Evolutionary conservation across 129 eudicot genomes (phyloP).

Genomic region (Calendula officinalis): DNA sequence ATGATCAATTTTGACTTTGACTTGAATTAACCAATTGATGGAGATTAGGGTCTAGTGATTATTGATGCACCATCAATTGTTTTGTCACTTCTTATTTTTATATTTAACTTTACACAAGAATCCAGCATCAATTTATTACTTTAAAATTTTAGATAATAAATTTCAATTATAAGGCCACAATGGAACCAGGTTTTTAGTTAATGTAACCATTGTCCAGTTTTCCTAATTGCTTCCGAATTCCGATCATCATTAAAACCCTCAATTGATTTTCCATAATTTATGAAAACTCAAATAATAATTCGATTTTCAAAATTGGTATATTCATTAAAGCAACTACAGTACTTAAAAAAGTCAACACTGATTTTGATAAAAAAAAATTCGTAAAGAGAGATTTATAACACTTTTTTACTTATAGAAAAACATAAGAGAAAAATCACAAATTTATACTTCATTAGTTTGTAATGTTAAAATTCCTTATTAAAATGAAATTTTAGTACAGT

Average conservation of each 20-base stretch:
- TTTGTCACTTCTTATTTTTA: too few relatives aligned
- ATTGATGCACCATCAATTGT: not conserved
- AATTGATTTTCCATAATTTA: not conserved
- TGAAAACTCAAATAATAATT: not conserved
- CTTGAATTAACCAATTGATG: slow-evolving; percentile 14
- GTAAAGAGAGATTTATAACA: too few relatives aligned
- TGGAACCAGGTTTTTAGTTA: not conserved
- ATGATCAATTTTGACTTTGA: not conserved
- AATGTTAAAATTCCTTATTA: too few relatives aligned
- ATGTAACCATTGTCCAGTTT: too few relatives aligned
- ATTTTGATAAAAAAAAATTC: not conserved
- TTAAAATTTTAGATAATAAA: not conserved
- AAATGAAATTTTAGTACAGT: too few relatives aligned
- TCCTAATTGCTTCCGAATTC: too few relatives aligned
- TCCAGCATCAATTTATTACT: not conserved
- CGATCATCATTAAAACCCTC: not conserved
- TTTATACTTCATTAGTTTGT: too few relatives aligned
- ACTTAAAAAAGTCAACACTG: not conserved
- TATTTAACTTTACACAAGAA: not conserved
- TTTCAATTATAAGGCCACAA: not conserved
- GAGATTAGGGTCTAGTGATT: slow-evolving; percentile 18
- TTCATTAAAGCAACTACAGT: not conserved
- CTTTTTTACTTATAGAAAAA: too few relatives aligned
- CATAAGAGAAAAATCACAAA: too few relatives aligned
- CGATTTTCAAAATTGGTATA: not conserved